These are phyloP conservation scores for Phytophthora pluvialis DNA, from an alignment of 352 stramenopile genomes.

Conservation along the genomic window DNA sequence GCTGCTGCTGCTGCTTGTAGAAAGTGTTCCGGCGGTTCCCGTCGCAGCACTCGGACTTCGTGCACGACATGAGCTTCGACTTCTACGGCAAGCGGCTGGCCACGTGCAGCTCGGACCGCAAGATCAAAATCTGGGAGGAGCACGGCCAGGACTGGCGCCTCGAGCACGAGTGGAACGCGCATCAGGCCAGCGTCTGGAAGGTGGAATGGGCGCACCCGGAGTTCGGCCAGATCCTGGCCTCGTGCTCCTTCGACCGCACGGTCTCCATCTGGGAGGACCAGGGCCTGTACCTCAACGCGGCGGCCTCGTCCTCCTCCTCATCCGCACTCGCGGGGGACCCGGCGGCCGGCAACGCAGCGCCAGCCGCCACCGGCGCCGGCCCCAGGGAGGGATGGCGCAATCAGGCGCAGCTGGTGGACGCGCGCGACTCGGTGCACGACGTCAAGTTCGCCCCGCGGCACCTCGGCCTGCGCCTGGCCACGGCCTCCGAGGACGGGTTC, in stretches of 20 bases:
- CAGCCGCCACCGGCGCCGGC: neutral
- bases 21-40: conserved; percentile 85
- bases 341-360: conserved; percentile 3
- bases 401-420: conserved; percentile 91
- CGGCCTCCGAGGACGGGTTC: conserved; percentile 93
- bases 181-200: conserved; percentile 93
- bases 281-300: conserved; percentile 55
- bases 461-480: conserved; percentile 93
- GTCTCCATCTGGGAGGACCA: conserved; percentile 96
- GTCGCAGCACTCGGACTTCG: conserved; percentile 90
- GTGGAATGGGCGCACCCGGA: conserved; percentile 95
- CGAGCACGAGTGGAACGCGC: conserved; percentile 90
- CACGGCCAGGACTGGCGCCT: conserved; percentile 85
- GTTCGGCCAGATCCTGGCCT: conserved; percentile 96
- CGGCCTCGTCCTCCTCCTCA: conserved; percentile 6
- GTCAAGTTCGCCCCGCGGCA: conserved; percentile 96
- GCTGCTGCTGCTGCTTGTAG: conserved; percentile 25
- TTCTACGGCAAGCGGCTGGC: conserved; percentile 92
- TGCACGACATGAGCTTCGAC: conserved; percentile 94
- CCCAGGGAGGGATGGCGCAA: conserved; percentile 81
- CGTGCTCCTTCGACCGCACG: conserved; percentile 93
- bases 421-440: conserved; percentile 93
- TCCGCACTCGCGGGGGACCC: conserved; percentile 7
- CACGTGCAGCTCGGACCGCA: conserved; percentile 92
- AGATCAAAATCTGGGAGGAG: conserved; percentile 93